Conservation (phyloP, 139 green algal genomes). For the Dunaliella sp. region DNA sequence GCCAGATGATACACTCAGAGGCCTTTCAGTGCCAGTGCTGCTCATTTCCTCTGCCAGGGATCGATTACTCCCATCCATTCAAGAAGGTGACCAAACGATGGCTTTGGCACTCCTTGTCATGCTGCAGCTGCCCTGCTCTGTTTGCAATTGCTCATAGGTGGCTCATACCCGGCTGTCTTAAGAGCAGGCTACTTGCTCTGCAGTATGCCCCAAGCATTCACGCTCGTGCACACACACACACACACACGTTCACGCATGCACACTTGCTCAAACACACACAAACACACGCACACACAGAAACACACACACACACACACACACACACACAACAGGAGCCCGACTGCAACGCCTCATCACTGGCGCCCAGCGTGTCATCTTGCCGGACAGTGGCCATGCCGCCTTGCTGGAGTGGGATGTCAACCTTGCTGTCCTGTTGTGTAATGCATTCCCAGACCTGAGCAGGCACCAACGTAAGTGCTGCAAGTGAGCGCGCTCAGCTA, state of each 20-base stretch:
- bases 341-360: conserved; percentile 50
- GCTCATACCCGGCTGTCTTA: not conserved
- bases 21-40: conserved; percentile 35
- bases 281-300: not conserved
- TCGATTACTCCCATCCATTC: conserved; percentile 58
- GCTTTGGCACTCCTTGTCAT: not conserved
- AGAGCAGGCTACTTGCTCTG: not conserved
- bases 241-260: not conserved
- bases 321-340: conserved; percentile 37
- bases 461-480: not conserved
- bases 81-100: conserved; percentile 42
- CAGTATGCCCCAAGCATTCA: not conserved
- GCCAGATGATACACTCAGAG: conserved; percentile 29
- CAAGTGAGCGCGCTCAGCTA: too few relatives aligned
- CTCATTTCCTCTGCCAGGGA: conserved; percentile 53
- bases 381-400: conserved; percentile 64
- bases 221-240: not conserved
- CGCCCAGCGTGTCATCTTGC: conserved; percentile 48
- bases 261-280: not conserved
- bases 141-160: not conserved
- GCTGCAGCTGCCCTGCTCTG: not conserved
- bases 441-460: not conserved
- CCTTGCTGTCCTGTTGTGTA: conserved; percentile 18
- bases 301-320: not conserved
- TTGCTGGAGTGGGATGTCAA: conserved; percentile 55